Conservation (phyloP, 2,329 filamentous ascomycete genomes). For the Sodiomyces alkalinus region DNA sequence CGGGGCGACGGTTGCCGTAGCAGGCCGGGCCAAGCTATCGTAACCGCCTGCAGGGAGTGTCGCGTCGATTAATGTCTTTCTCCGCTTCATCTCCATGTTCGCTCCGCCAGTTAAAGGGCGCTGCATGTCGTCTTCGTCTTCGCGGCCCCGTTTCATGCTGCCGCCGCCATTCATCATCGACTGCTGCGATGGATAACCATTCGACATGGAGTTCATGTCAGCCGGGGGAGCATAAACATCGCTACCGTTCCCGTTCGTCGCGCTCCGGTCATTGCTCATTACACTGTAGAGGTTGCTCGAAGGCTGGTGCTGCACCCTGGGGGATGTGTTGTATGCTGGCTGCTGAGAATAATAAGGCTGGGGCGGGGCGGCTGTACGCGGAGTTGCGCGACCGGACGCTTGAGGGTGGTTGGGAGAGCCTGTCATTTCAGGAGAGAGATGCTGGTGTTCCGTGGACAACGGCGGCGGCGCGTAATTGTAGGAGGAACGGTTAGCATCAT, state of each 20-base stretch:
- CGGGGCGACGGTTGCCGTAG: slow-evolving; percentile 25
- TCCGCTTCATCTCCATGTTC: slow-evolving; percentile 57
- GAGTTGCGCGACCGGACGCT: slow-evolving; percentile 70
- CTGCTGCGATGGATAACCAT: slow-evolving; percentile 48
- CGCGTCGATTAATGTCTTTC: slow-evolving; percentile 59
- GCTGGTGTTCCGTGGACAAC: slow-evolving; percentile 56
- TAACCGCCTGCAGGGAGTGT: slow-evolving; percentile 34
- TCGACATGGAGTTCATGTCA: slow-evolving; percentile 42
- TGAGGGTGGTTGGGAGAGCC: slow-evolving; percentile 68
- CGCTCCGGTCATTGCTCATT: slow-evolving; percentile 63
- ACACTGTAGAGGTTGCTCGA: slow-evolving; percentile 80
- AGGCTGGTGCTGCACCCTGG: slow-evolving; percentile 47
- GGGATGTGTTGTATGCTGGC: slow-evolving; percentile 63
- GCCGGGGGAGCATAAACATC: slow-evolving; percentile 58
- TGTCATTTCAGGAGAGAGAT: slow-evolving; percentile 69
- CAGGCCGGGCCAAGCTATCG: slow-evolving; percentile 32
- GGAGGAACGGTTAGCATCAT: slow-evolving; percentile 54
- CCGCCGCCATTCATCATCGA: slow-evolving; percentile 49
- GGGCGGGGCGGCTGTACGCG: slow-evolving; percentile 57
- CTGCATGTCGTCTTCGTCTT: slow-evolving; percentile 43
- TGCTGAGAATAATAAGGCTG: slow-evolving; percentile 58
- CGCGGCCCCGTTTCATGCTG: slow-evolving; percentile 30
- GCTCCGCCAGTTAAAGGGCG: slow-evolving; percentile 42
- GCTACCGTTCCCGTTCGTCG: slow-evolving; percentile 48
- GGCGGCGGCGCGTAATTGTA: slow-evolving; percentile 66